Evolutionary conservation across 768 basidiomycete species (phyloP).

Genomic region (Crepidotus variabilis): DNA sequence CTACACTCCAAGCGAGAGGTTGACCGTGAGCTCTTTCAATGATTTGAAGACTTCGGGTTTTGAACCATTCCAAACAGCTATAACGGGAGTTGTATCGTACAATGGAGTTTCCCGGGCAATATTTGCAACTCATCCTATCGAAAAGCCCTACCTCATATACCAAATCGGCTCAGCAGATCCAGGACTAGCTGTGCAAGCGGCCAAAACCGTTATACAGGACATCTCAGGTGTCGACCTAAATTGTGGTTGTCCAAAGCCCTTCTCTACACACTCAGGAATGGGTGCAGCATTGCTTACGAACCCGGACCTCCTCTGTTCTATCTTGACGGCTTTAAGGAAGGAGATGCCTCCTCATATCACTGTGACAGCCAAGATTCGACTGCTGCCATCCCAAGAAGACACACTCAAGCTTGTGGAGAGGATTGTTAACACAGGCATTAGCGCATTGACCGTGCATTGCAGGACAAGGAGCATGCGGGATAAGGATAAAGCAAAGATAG

Average conservation of each 20-base stretch:
- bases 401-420: constrained; percentile 87
- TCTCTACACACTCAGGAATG: constrained; percentile 93
- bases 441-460: constrained; percentile 90
- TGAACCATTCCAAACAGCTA: constrained; percentile 41
- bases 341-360: constrained; percentile 75
- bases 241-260: constrained; percentile 96
- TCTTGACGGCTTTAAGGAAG: constrained; percentile 73
- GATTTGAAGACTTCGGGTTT: background rate
- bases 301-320: constrained; percentile 87
- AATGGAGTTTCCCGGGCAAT: constrained; percentile 81
- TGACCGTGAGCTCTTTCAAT: constrained; percentile 60
- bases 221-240: constrained; percentile 95
- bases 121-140: constrained; percentile 90
- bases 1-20: constrained; percentile 79
- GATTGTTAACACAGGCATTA: constrained; percentile 85
- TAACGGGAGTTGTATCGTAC: constrained; percentile 85
- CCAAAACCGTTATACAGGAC: constrained; percentile 80
- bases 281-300: constrained; percentile 92
- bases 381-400: constrained; percentile 82
- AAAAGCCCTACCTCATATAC: constrained; percentile 92
- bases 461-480: constrained; percentile 90
- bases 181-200: constrained; percentile 88
- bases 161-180: constrained; percentile 93
- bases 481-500: constrained; percentile 72
- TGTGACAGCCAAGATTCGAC: constrained; percentile 91